Evolutionary conservation across 495 filamentous ascomycete genomes (phyloP).

Genomic region (Lasiosphaeria hispida): DNA sequence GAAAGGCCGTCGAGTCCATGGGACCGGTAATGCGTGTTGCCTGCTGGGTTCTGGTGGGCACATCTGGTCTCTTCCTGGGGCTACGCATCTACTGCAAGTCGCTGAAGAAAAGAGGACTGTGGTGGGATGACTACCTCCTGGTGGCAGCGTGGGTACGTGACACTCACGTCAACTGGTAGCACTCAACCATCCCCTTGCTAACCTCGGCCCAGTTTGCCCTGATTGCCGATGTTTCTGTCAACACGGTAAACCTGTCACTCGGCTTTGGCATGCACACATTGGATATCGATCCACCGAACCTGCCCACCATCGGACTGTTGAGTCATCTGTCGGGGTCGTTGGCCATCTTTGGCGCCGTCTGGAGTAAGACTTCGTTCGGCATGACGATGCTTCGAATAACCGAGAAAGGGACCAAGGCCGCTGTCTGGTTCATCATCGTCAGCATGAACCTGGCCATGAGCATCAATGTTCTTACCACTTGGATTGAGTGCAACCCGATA

Average conservation of each 20-base stretch:
- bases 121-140: constrained; percentile 34
- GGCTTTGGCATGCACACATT: constrained; percentile 24
- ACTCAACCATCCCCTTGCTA: neutral
- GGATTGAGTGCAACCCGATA: constrained; percentile 30
- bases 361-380: constrained; percentile 40
- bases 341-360: constrained; percentile 29
- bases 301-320: constrained; percentile 17
- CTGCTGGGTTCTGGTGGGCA: constrained; percentile 19
- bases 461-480: constrained; percentile 21
- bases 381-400: constrained; percentile 34
- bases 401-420: constrained; percentile 15
- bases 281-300: constrained; percentile 10
- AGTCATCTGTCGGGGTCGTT: constrained; percentile 13
- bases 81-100: constrained; percentile 35
- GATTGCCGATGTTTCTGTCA: constrained; percentile 16
- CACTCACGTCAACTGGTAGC: neutral
- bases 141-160: constrained; percentile 24
- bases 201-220: constrained; percentile 19
- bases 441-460: constrained; percentile 30
- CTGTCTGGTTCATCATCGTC: constrained; percentile 28
- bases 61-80: constrained; percentile 26
- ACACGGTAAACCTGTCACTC: constrained; percentile 17
- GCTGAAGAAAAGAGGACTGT: constrained; percentile 22
- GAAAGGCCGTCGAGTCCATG: constrained; percentile 5
- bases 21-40: constrained; percentile 11